A percentile compares a stretch with the other conserved stretches of the same genome.
Evolutionary conservation across 2,329 filamentous ascomycete species (phyloP).

Genomic region (Knoxdaviesia proteae): DNA sequence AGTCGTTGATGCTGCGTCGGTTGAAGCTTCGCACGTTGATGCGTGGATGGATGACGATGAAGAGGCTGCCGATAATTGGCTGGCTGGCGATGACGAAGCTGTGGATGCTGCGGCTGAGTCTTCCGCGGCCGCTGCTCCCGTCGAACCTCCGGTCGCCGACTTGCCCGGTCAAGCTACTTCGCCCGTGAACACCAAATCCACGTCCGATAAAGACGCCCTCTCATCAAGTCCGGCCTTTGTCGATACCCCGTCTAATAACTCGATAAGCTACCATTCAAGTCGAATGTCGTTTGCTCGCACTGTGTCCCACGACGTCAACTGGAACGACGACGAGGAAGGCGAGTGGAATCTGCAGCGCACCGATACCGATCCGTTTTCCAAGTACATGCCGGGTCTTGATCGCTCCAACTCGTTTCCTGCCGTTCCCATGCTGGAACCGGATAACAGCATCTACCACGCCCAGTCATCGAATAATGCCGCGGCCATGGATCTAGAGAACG

Average conservation of each 20-base stretch:
- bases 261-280: constrained; percentile 27
- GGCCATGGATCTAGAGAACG: neutral
- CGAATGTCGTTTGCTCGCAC: constrained; percentile 43
- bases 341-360: constrained; percentile 33
- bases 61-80: constrained; percentile 5
- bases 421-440: constrained; percentile 16
- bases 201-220: no score
- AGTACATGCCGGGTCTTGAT: constrained; percentile 34
- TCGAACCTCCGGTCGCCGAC: no score
- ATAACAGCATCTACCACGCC: constrained; percentile 16
- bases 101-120: constrained; percentile 5
- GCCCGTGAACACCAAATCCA: no score
- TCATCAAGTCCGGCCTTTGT: neutral
- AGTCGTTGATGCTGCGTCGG: constrained; percentile 1
- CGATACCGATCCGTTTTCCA: constrained; percentile 32
- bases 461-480: constrained; percentile 29
- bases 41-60: constrained; percentile 1
- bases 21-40: constrained; percentile 4
- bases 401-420: constrained; percentile 43
- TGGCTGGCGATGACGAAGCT: constrained; percentile 1
- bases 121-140: no score
- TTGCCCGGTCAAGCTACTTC: no score
- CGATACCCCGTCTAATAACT: constrained; percentile 4
- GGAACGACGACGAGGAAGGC: constrained; percentile 34
- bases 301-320: constrained; percentile 39